These are phyloP conservation scores for Gossypium longicalyx DNA, from an alignment of 345 rosid genomes.

Conservation along the genomic window DNA sequence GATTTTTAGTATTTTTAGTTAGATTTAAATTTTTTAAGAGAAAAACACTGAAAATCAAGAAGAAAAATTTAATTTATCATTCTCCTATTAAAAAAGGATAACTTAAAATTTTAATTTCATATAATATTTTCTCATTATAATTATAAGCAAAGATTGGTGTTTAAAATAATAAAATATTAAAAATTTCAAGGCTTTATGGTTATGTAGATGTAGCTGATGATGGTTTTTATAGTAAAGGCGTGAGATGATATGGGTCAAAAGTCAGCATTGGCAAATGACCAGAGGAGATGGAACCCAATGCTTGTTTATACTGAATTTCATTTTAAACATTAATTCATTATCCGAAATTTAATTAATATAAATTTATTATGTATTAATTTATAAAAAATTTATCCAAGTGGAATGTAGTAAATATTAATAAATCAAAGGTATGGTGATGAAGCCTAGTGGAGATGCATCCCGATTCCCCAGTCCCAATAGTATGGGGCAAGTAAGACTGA, in stretches of 20 bases:
- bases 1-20: too few relatives aligned
- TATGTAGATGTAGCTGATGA: neutral
- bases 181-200: neutral
- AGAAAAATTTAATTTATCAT: too few relatives aligned
- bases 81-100: too few relatives aligned
- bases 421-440: neutral
- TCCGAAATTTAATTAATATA: too few relatives aligned
- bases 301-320: conserved; percentile 20
- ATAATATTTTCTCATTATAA: too few relatives aligned
- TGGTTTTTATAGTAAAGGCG: neutral
- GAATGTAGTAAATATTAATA: neutral
- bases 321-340: too few relatives aligned
- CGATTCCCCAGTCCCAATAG: too few relatives aligned
- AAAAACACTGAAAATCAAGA: too few relatives aligned
- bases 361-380: neutral
- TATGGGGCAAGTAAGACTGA: too few relatives aligned
- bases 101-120: rapidly evolving
- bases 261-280: conserved; percentile 49
- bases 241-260: conserved; percentile 43
- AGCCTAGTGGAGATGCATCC: too few relatives aligned
- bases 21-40: too few relatives aligned
- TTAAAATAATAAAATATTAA: neutral
- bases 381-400: too few relatives aligned
- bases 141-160: neutral
- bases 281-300: conserved; percentile 67